Conservation (phyloP, 1,139 yeast genomes). For the Geotrichum europaeum region DNA sequence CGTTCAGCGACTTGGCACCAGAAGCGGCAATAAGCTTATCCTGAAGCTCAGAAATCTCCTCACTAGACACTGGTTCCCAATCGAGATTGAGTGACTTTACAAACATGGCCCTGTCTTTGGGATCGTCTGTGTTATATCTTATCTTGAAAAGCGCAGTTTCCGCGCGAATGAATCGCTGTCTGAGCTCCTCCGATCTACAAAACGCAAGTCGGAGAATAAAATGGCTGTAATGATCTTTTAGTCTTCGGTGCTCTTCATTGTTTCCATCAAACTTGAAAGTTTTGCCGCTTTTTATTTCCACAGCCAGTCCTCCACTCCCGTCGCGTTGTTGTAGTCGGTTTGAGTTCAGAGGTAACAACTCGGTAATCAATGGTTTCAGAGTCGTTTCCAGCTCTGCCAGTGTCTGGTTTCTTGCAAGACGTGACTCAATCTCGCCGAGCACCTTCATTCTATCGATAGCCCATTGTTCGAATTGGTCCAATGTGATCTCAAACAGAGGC, state of each 20-base stretch:
- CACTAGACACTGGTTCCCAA: conserved; percentile 63
- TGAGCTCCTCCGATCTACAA: conserved; percentile 76
- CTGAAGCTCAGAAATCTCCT: conserved; percentile 51
- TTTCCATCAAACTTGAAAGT: conserved; percentile 19
- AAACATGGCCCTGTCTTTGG: conserved; percentile 66
- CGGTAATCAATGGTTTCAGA: conserved; percentile 59
- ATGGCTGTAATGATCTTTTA: conserved; percentile 89
- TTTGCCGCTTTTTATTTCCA: conserved; percentile 15
- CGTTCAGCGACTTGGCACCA: conserved; percentile 30
- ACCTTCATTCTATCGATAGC: conserved; percentile 86
- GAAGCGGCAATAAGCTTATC: conserved; percentile 51
- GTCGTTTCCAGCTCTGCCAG: conserved; percentile 58
- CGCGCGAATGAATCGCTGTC: conserved; percentile 69
- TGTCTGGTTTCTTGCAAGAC: conserved; percentile 58
- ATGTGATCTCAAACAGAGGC: conserved; percentile 76
- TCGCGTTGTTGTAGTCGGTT: conserved; percentile 23
- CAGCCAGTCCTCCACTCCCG: conserved; percentile 12
- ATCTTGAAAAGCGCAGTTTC: conserved; percentile 71
- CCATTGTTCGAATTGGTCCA: conserved; percentile 92
- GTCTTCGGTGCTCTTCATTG: conserved; percentile 49
- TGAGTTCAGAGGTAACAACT: conserved; percentile 56
- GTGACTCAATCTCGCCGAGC: conserved; percentile 76
- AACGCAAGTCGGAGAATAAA: conserved; percentile 81
- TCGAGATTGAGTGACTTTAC: conserved; percentile 48
- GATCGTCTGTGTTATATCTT: conserved; percentile 60